Base-by-base conservation (phyloP, 768 basidiomycete species). In the Xerocomus brunneocitrinus region DNA sequence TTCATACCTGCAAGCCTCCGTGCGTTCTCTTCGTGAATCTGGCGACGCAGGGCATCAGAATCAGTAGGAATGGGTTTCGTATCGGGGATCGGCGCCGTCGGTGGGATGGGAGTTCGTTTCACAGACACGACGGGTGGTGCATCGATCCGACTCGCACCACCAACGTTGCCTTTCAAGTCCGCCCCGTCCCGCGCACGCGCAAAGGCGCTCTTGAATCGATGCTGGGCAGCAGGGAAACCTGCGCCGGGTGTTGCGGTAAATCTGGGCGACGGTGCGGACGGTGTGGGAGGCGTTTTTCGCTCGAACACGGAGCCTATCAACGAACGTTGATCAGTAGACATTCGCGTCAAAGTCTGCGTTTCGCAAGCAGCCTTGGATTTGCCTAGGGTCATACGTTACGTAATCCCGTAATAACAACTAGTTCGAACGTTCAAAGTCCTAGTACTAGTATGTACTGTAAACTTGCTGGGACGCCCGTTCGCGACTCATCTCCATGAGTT, bases 1-100 rank as follows among this genome's bases (percentile, higher is more conserved):
- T 78, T 76, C 93, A 95, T 95, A 1, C 62, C 67, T 16, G 79
- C 80, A 2, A 95, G 79, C 28, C 71, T 69, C 10, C 71, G 67
- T 53, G 79, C 75, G 58, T 95, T 94, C 62, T 91, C 87, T 50
- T 75, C 74, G 59, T 80, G 82, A 49, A 84, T 79, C 60, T 81
- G 81, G 9, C 68, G 70, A 51, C 80, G 73, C 79, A 85, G 57
- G 45, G 73, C 71, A 56, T 65, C 56, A 1, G 73, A 67, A 1
- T 66, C 34, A 16, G 62, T 61, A 10, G 58, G 63, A 25, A 62
- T 56, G 27, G 58, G 54, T 12, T 57, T 62, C n/a, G 54, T 7
- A 32, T 59, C 47, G n/a, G 27, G 3, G n/a, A 42, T 43, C 6
- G 52, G 51, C 5, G 13, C 27, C 74, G 32, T 13, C 13, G 32